Evolutionary conservation across 495 filamentous ascomycete species (phyloP), one percentile per base, ranked within the genome.

Genomic region (Lophiostoma macrostomum): DNA sequence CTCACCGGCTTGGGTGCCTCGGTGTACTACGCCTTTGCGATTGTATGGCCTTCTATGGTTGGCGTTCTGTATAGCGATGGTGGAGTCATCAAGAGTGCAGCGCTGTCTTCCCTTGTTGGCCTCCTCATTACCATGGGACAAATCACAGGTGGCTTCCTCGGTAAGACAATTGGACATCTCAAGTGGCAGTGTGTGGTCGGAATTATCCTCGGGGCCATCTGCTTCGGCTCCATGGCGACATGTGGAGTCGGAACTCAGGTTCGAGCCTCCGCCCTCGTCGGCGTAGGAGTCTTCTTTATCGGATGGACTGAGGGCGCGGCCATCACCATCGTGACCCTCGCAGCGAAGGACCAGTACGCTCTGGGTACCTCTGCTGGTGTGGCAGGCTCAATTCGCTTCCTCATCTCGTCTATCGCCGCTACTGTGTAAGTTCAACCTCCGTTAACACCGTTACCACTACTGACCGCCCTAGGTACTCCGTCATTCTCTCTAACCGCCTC

Each of bases 21-120:
- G 3, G 39, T 57, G 12, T 61, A 61, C 37, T 61, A 61, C 23
- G 53, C 45, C 4, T 48, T 53, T 32, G 37, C 54, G 7, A 53
- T 61, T 28, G 40, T 58, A 12, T 58, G 53, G 54, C 58, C 54
- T 24, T n/a, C 36, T 12, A 42, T 47, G 48, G 34, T 38, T n/a
- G 31, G 40, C 5, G 44, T 34, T 5, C 16, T 56, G n/a, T 50
- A 50, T 25, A 11, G 5, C 2, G 40, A 53, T 18, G 39, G 53
- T 5, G 13, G 22, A 5, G 16, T 20, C 7, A 56, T 49, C 34
- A 16, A 14, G 3, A 30, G 42, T 3, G 25, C 20, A 8, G 8
- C n/a, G 10, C n/a, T 48, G 35, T 50, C 24, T 12, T 1, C 23
- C 5, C 8, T 56, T 2, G 24, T 41, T 1, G 52, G 52, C 4